A percentile compares a stretch with the other conserved stretches of the same genome.
phyloP scores from a whole-genome alignment of 1,284 basidiomycete species.

The Puccinia triticina region DNA sequence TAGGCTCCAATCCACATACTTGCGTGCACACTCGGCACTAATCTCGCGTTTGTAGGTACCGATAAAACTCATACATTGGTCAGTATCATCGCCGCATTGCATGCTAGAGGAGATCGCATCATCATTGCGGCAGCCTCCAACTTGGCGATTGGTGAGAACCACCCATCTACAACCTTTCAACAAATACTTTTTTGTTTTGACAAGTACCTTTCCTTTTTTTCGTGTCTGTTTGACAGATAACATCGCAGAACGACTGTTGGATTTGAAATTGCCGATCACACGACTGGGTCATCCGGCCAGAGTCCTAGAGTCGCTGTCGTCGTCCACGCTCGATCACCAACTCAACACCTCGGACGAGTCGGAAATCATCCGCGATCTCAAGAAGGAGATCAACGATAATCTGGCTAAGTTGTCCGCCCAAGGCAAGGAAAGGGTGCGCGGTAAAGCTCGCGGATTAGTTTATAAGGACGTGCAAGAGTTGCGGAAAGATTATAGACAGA shows the following conservation, averaged over 20 bases:
- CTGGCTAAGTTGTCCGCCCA: conserved; percentile 70
- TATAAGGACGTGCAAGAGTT: conserved; percentile 90
- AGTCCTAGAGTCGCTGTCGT: conserved; percentile 76
- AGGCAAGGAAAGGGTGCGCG: conserved; percentile 75
- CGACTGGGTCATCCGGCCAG: conserved; percentile 90
- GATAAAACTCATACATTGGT: conserved; percentile 50
- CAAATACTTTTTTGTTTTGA: background rate
- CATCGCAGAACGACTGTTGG: conserved; percentile 76
- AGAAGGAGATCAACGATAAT: conserved; percentile 74
- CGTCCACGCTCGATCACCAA: conserved; percentile 84
- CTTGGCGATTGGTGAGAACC: conserved; percentile 70
- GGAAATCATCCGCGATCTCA: conserved; percentile 79
- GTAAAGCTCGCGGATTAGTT: conserved; percentile 77
- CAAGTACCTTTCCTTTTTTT: conserved; percentile 52
- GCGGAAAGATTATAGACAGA: conserved; percentile 69
- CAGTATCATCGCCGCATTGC: conserved; percentile 43
- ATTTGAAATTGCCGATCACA: conserved; percentile 64
- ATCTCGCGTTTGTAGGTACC: conserved; percentile 24
- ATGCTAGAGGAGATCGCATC: conserved; percentile 64
- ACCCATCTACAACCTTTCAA: background rate
- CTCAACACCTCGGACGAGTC: conserved; percentile 77
- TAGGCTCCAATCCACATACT: background rate
- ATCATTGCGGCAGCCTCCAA: conserved; percentile 90
- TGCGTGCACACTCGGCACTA: background rate
- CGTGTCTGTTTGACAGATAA: conserved; percentile 66